phyloP scores from a whole-genome alignment of 2,329 filamentous ascomycete species.

The Alternaria arborescens region DNA sequence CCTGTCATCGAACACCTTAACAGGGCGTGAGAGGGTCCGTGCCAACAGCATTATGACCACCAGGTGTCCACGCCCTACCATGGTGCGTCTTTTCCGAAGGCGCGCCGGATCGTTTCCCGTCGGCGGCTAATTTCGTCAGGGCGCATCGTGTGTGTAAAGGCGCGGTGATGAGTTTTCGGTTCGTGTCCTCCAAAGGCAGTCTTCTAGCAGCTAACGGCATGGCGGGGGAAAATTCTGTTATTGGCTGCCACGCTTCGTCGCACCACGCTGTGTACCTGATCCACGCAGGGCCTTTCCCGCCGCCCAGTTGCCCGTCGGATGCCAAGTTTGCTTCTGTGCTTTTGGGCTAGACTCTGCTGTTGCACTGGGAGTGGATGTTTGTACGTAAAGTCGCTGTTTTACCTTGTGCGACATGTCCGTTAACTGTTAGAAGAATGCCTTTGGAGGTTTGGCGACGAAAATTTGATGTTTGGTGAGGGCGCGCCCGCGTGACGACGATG shows the following conservation, averaged over 20 bases:
- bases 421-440: conserved; percentile 30
- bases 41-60: conserved; percentile 12
- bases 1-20: conserved; percentile 18
- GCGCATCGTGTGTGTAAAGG: conserved; percentile 9
- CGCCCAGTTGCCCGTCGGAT: conserved; percentile 20
- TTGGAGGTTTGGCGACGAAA: conserved; percentile 29
- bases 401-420: conserved; percentile 18
- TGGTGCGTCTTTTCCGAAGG: conserved; percentile 8
- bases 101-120: conserved; percentile 22
- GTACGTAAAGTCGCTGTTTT: conserved; percentile 26
- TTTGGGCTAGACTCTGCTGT: conserved; percentile 23
- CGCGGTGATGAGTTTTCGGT: conserved; percentile 9
- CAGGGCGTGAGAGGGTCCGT: conserved; percentile 11
- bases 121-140: conserved; percentile 20
- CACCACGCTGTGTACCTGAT: conserved; percentile 10
- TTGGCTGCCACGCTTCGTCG: conserved; percentile 17
- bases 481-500: conserved; percentile 12
- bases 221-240: conserved; percentile 30
- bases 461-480: conserved; percentile 16
- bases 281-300: conserved; percentile 17
- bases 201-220: conserved; percentile 23
- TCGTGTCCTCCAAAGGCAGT: conserved; percentile 19
- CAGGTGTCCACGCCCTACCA: conserved; percentile 18
- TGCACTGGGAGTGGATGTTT: conserved; percentile 30
- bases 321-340: conserved; percentile 9